Evolutionary conservation across 306 rosid species (phyloP).

Genomic region (Luffa aegyptiaca): DNA sequence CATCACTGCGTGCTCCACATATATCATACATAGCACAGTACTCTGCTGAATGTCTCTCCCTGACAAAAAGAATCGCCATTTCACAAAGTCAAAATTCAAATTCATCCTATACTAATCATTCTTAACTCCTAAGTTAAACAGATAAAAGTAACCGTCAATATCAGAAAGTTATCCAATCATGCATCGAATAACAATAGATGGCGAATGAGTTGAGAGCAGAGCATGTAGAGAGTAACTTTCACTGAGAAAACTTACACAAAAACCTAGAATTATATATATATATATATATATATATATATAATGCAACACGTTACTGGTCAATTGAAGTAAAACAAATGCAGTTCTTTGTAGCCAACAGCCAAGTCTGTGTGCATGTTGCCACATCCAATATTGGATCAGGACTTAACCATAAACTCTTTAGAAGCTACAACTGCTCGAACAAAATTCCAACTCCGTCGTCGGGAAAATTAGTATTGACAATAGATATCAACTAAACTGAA

Average conservation of each 20-base stretch:
- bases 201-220: neutral
- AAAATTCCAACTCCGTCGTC: neutral
- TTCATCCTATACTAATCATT: neutral
- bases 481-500: neutral
- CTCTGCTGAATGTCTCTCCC: slow-evolving; percentile 52
- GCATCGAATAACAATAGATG: neutral
- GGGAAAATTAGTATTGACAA: neutral
- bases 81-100: neutral
- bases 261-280: neutral
- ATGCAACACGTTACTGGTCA: neutral
- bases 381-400: neutral
- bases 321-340: neutral
- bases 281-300: neutral
- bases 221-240: neutral
- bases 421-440: neutral
- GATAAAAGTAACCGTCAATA: neutral
- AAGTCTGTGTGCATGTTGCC: neutral
- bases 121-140: neutral
- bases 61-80: slow-evolving; percentile 16
- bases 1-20: slow-evolving; percentile 81
- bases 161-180: neutral
- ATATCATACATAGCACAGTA: slow-evolving; percentile 96
- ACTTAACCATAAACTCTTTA: neutral
- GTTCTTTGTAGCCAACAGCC: neutral
- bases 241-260: neutral